Conservation (phyloP, 2,329 filamentous ascomycete species). For the Penicillium brevicompactum region DNA sequence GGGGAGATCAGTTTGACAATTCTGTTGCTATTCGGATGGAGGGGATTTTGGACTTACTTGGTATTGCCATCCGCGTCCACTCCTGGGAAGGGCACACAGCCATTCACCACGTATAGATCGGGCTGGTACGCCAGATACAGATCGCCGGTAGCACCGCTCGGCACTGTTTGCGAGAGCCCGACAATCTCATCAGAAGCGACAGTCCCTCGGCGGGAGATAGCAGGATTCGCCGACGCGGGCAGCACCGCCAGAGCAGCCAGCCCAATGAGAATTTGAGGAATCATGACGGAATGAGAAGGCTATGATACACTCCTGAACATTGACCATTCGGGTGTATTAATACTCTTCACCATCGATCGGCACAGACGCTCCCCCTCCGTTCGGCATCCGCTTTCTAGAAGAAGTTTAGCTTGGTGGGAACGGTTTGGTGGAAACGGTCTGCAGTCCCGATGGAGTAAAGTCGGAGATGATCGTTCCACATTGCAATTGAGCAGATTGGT, state of each 20-base stretch:
- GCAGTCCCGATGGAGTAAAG: slow-evolving; percentile 5
- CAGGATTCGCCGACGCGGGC: background rate
- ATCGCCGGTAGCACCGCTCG: slow-evolving; percentile 48
- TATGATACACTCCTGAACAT: background rate
- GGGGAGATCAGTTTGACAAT: background rate
- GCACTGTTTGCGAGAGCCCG: slow-evolving; percentile 57
- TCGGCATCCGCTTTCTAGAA: background rate
- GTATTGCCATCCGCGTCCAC: slow-evolving; percentile 62
- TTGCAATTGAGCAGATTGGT: background rate
- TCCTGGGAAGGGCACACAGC: slow-evolving; percentile 65
- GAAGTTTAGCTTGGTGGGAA: background rate
- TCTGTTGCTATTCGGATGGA: background rate
- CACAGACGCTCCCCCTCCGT: background rate
- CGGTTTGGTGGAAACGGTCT: background rate
- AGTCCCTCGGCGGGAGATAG: slow-evolving; percentile 37
- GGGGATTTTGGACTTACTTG: slow-evolving; percentile 43
- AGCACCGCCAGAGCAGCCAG: slow-evolving; percentile 7
- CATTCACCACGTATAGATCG: slow-evolving; percentile 56
- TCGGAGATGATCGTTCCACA: background rate
- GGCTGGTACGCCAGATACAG: slow-evolving; percentile 61
- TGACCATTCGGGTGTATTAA: background rate
- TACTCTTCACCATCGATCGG: background rate
- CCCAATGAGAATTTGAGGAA: slow-evolving; percentile 1
- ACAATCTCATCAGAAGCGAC: slow-evolving; percentile 53
- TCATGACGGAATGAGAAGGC: slow-evolving; percentile 4